Percentiles rank a stretch among this genome's conserved stretches.
Evolutionary conservation across 306 rosid genomes (phyloP).

Genomic region (Acmispon strigosus): DNA sequence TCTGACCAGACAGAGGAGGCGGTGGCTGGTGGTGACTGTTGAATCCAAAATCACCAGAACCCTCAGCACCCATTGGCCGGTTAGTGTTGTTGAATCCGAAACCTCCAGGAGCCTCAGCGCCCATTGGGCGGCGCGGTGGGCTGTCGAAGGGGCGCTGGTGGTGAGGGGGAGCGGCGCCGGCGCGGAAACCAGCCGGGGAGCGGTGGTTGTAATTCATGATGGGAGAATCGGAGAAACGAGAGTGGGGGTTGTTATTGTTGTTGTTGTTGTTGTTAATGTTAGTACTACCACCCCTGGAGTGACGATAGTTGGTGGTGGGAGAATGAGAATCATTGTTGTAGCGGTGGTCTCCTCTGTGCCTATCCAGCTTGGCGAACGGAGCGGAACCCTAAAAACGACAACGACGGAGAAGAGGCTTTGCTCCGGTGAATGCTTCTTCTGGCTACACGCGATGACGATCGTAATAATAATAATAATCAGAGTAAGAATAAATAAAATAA

Average conservation of each 20-base stretch:
- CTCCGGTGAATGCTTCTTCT: constrained; percentile 7
- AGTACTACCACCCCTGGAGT: constrained; percentile 30
- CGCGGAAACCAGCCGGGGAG: constrained; percentile 42
- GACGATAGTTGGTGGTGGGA: constrained; percentile 33
- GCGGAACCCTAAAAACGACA: constrained; percentile 35
- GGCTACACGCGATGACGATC: neutral
- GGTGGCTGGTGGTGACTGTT: constrained; percentile 33
- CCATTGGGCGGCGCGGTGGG: constrained; percentile 41
- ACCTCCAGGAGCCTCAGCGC: too few relatives aligned
- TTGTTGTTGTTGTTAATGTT: too few relatives aligned
- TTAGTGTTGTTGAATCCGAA: neutral
- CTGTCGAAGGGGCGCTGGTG: constrained; percentile 51
- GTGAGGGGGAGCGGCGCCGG: constrained; percentile 24
- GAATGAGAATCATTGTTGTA: constrained; percentile 33
- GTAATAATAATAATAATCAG: neutral
- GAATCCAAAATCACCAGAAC: constrained; percentile 43
- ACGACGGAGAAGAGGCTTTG: neutral
- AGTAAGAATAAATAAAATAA: neutral
- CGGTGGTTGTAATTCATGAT: constrained; percentile 38
- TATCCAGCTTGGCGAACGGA: constrained; percentile 72
- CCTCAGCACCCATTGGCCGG: constrained; percentile 19
- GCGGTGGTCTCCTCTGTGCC: constrained; percentile 86
- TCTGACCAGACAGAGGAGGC: constrained; percentile 61
- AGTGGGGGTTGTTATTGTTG: neutral
- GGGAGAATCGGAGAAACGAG: constrained; percentile 70